A percentile compares a stretch with the other conserved stretches of the same genome.
phyloP scores from a whole-genome alignment of 768 basidiomycete genomes.

The Suillus paluster region DNA sequence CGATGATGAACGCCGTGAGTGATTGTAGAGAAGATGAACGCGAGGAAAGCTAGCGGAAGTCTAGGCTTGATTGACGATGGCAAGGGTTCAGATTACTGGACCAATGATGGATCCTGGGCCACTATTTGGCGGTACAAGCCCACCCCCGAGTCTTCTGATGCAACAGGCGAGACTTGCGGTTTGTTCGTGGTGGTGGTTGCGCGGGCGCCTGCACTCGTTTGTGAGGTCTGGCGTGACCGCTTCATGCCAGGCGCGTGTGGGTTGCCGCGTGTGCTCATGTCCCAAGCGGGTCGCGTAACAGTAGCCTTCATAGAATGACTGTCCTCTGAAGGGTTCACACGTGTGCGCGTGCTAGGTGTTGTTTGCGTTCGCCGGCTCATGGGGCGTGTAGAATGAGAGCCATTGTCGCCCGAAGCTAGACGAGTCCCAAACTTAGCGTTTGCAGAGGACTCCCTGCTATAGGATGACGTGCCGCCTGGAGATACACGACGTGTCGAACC shows the following conservation, averaged over 20 bases:
- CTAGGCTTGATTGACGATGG: slow-evolving; percentile 18
- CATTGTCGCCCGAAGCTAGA: slow-evolving; percentile 65
- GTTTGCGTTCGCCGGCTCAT: slow-evolving; percentile 64
- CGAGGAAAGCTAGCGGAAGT: slow-evolving; percentile 21
- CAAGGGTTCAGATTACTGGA: slow-evolving; percentile 29
- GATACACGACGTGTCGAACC: slow-evolving; percentile 40
- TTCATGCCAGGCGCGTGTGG: slow-evolving; percentile 42
- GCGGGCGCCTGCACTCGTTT: slow-evolving; percentile 64
- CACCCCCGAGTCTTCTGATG: slow-evolving; percentile 76
- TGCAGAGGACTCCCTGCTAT: slow-evolving; percentile 81
- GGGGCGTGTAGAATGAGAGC: slow-evolving; percentile 50
- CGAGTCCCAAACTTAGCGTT: slow-evolving; percentile 94
- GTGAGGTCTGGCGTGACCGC: slow-evolving; percentile 73
- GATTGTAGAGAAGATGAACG: slow-evolving; percentile 22
- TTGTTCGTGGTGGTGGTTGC: slow-evolving; percentile 42
- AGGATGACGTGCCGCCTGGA: slow-evolving; percentile 57
- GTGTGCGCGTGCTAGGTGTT: slow-evolving; percentile 44
- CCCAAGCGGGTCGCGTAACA: slow-evolving; percentile 77
- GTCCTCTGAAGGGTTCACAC: slow-evolving; percentile 63
- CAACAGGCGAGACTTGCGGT: slow-evolving; percentile 66
- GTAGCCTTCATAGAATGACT: slow-evolving; percentile 71
- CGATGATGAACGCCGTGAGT: slow-evolving; percentile 24
- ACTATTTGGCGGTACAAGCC: slow-evolving; percentile 84
- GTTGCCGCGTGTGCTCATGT: slow-evolving; percentile 57
- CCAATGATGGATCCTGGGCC: slow-evolving; percentile 73